phyloP scores from a whole-genome alignment of 2,329 filamentous ascomycete genomes.

The Colletotrichum sansevieriae region DNA sequence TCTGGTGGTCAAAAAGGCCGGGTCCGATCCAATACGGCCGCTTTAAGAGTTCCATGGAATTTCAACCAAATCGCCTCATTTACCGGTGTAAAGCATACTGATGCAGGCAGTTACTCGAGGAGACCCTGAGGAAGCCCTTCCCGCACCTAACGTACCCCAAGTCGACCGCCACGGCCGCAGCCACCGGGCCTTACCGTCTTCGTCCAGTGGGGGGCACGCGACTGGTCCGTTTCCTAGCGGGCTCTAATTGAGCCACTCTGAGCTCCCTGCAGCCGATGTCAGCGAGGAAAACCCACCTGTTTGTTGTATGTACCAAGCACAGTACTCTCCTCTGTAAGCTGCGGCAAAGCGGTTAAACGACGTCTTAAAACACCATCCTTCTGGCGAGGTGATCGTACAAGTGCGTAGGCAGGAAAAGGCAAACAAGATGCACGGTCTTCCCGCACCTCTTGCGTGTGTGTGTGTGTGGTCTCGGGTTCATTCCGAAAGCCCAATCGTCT shows the following conservation, averaged over 20 bases:
- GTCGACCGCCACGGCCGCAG: neutral
- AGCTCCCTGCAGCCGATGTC: neutral
- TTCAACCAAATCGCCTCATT: no score
- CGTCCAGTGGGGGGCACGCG: conserved; percentile 7
- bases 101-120: neutral
- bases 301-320: neutral
- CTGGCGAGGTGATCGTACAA: neutral
- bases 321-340: no score
- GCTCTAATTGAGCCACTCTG: neutral
- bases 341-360: conserved; percentile 20
- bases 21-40: neutral
- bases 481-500: neutral
- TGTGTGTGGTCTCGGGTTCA: neutral
- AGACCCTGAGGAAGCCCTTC: conserved; percentile 13
- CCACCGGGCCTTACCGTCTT: neutral
- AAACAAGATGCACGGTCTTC: neutral
- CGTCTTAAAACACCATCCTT: neutral
- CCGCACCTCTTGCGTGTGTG: neutral
- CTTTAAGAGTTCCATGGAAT: neutral
- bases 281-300: neutral
- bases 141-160: neutral
- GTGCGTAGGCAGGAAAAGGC: conserved; percentile 2
- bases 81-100: no score
- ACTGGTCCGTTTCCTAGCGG: neutral
- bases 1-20: neutral